phyloP scores from a whole-genome alignment of 495 filamentous ascomycete genomes.

The Evernia prunastri region DNA sequence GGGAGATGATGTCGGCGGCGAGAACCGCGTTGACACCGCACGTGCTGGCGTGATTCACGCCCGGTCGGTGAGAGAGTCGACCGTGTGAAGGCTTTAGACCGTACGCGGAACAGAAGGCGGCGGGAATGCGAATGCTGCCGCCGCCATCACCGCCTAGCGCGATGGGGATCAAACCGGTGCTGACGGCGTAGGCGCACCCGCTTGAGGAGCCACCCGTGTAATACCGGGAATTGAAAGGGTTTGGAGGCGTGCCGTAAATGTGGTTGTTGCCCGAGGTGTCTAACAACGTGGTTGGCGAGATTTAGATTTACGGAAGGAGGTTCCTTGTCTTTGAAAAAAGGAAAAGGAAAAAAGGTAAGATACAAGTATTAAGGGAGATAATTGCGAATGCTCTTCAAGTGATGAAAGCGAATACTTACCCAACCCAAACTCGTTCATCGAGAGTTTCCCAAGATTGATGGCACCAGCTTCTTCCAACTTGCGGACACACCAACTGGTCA shows the following conservation, averaged over 20 bases:
- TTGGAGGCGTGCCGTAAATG: conserved; percentile 68
- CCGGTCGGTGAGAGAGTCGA: conserved; percentile 58
- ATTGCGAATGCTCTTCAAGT: not conserved
- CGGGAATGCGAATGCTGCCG: conserved; percentile 75
- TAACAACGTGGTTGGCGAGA: conserved; percentile 19
- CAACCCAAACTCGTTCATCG: conserved; percentile 84
- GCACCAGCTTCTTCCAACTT: conserved; percentile 72
- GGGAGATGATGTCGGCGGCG: conserved; percentile 66
- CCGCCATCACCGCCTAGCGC: conserved; percentile 81
- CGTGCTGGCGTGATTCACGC: conserved; percentile 51
- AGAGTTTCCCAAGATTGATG: conserved; percentile 75
- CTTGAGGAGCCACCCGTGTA: conserved; percentile 91
- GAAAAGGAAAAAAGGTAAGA: not conserved
- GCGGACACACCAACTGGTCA: conserved; percentile 65
- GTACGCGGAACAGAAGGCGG: conserved; percentile 79
- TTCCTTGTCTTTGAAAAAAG: not conserved
- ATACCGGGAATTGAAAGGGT: conserved; percentile 71
- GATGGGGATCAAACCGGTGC: conserved; percentile 70
- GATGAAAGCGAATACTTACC: conserved; percentile 36
- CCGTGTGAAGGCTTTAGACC: conserved; percentile 80
- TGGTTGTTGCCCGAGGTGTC: conserved; percentile 82
- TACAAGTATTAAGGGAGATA: not conserved
- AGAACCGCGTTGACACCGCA: conserved; percentile 69
- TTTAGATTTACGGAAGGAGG: not conserved
- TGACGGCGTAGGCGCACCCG: conserved; percentile 71